Base-by-base conservation (phyloP, 768 basidiomycete species). In the Serendipita sp. region DNA sequence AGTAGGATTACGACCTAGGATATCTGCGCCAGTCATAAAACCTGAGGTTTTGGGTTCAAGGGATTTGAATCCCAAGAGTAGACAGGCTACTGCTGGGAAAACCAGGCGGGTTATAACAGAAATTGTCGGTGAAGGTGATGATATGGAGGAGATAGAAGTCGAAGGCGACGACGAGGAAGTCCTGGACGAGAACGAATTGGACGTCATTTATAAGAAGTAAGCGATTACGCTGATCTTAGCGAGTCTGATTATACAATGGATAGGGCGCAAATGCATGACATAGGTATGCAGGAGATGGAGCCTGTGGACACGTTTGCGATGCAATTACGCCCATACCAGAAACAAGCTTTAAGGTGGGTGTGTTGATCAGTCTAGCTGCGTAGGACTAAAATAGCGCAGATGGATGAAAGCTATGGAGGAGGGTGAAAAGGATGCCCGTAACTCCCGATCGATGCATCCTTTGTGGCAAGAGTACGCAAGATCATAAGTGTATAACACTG, bases 381-480 rank as follows among this genome's bases (percentile, higher is more conserved):
- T 33, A 1, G 43, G 37, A 33, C 55, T 46, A 18, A 50, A 23
- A 15, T 46, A 44, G 62, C 55, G 13, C 64, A 91, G 89, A 43
- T 98, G 94, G 94, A 93, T 96, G 93, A 76, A 83, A 67, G 87
- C 88, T 2, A 77, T 92, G 63, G 95, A 98, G 74, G 81, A 79
- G 1, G 88, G 88, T 2, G 78, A 83, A 18, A 77, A 78, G 67
- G 83, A 86, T 64, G 88, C 83, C 68, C 80, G 87, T 63, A 80
- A 85, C 70, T 80, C 80, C 13, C 76, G 72, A 15, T 88, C 87
- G 3, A 85, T 97, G 81, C 91, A 98, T 72, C 95, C 95, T 1
- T 74, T 98, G 5, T 98, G 94, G 94, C 86, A 86, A 76, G 83
- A 91, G 91, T 97, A 71, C 70, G 83, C 75, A 10, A 23, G 33